Percentiles rank a stretch among this genome's conserved stretches.
Evolutionary conservation across 73 alveolate species (phyloP).

Genomic region (Paramecium sonneborni): DNA sequence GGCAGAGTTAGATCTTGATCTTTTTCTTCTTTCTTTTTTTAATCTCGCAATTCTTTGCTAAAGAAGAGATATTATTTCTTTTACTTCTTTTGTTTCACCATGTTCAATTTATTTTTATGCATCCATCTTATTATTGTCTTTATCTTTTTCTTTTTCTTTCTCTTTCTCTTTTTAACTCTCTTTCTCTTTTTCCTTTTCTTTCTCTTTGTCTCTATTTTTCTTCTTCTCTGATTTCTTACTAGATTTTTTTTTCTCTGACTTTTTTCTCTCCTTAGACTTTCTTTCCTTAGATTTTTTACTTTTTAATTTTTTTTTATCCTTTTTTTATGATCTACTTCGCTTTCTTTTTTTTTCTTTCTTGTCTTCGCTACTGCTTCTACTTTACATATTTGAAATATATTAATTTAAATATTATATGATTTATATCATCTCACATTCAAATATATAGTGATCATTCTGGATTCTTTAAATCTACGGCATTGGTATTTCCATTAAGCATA

Average conservation of each 20-base stretch:
- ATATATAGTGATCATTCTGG: slow-evolving; percentile 25
- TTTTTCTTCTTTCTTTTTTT: slow-evolving; percentile 46
- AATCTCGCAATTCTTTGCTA: slow-evolving; percentile 53
- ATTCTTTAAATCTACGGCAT: neutral
- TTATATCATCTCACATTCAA: slow-evolving; percentile 17
- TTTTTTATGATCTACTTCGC: neutral
- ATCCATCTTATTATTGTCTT: neutral
- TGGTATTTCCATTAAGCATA: slow-evolving; percentile 73
- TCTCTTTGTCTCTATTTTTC: neutral
- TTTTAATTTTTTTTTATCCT: slow-evolving; percentile 34
- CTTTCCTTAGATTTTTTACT: slow-evolving; percentile 56
- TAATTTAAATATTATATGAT: neutral
- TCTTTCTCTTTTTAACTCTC: neutral
- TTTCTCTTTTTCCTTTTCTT: neutral
- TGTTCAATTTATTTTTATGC: neutral
- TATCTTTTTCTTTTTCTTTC: neutral
- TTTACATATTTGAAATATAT: neutral
- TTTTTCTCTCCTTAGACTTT: slow-evolving; percentile 43
- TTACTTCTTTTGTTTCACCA: slow-evolving; percentile 13
- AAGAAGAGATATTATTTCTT: neutral
- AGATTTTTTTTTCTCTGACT: slow-evolving; percentile 28
- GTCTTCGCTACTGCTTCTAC: neutral
- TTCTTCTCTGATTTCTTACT: neutral
- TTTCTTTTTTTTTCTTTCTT: slow-evolving; percentile 36
- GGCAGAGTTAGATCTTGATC: slow-evolving; percentile 55